phyloP scores from a whole-genome alignment of 2,329 filamentous ascomycete species.

The Colletotrichum caudatum region DNA sequence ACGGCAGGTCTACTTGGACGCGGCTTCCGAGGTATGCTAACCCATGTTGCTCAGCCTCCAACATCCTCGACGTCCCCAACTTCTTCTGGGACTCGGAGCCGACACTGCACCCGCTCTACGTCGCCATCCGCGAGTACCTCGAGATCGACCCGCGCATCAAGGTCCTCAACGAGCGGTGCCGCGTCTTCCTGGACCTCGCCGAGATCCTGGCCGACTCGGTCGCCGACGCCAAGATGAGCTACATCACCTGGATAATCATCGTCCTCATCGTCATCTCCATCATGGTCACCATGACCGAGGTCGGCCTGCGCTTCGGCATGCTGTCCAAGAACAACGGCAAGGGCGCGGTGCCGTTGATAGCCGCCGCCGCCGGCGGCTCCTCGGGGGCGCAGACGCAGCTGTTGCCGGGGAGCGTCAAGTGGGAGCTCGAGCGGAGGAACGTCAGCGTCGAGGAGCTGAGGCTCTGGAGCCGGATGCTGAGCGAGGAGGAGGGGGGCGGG shows the following conservation, averaged over 20 bases:
- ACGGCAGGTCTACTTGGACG: neutral
- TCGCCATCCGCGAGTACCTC: conserved; percentile 94
- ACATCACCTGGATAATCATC: conserved; percentile 98
- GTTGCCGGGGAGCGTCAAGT: conserved; percentile 34
- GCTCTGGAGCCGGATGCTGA: conserved; percentile 45
- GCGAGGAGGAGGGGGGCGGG: conserved; percentile 40
- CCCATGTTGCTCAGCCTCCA: conserved; percentile 73
- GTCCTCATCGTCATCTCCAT: conserved; percentile 92
- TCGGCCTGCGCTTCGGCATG: conserved; percentile 86
- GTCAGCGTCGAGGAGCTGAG: conserved; percentile 43
- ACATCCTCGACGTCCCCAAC: conserved; percentile 94
- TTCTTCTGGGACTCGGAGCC: conserved; percentile 99
- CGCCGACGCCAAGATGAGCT: conserved; percentile 93
- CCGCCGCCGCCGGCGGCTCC: neutral
- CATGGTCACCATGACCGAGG: conserved; percentile 89
- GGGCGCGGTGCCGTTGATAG: conserved; percentile 26
- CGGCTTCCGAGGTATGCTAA: neutral
- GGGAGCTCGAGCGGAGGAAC: conserved; percentile 39
- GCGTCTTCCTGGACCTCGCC: conserved; percentile 94
- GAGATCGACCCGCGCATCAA: conserved; percentile 97
- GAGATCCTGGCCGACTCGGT: conserved; percentile 95
- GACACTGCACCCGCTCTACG: conserved; percentile 92
- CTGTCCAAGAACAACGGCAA: conserved; percentile 59
- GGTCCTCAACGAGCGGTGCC: conserved; percentile 95
- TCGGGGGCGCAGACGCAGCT: neutral